Percentiles rank a stretch among this genome's conserved stretches.
Evolutionary conservation across 139 green algal genomes (phyloP).

Genomic region (Pedinophyceae sp.): DNA sequence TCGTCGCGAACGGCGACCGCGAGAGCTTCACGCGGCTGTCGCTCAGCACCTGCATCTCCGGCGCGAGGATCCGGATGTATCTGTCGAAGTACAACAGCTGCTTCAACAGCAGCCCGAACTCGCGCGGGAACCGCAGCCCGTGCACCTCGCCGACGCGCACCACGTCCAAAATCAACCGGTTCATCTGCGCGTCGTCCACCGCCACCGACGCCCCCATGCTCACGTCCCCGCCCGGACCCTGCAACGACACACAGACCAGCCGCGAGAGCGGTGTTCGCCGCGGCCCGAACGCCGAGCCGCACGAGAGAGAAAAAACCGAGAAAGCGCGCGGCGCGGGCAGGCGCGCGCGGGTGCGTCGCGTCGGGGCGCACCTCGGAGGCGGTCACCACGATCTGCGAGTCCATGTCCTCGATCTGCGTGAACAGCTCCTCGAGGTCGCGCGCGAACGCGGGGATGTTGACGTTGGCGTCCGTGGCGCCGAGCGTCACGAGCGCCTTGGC

Average conservation of each 20-base stretch:
- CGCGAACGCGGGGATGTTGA: slow-evolving; percentile 41
- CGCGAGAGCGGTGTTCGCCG: neutral
- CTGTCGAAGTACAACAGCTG: slow-evolving; percentile 92
- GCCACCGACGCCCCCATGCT: slow-evolving; percentile 36
- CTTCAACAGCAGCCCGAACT: slow-evolving; percentile 93
- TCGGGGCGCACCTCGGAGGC: no score
- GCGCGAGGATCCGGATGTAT: slow-evolving; percentile 51
- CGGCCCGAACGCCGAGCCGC: neutral
- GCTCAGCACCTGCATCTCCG: slow-evolving; percentile 39
- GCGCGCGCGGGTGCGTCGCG: no score
- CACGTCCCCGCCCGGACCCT: slow-evolving; percentile 6
- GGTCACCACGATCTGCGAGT: slow-evolving; percentile 30
- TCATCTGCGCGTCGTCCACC: slow-evolving; percentile 62
- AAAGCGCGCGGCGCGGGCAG: no score
- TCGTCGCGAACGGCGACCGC: no score
- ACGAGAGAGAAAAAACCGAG: no score
- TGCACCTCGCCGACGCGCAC: slow-evolving; percentile 71
- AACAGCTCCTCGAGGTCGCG: slow-evolving; percentile 50
- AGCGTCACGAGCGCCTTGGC: slow-evolving; percentile 38
- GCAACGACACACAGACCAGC: slow-evolving; percentile 8
- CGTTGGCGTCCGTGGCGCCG: slow-evolving; percentile 18
- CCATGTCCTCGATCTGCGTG: slow-evolving; percentile 29
- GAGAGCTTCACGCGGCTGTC: no score
- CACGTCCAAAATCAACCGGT: slow-evolving; percentile 64
- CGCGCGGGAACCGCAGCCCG: slow-evolving; percentile 78